A percentile compares a stretch with the other conserved stretches of the same genome.
phyloP scores from a whole-genome alignment of 371 early-diverging fungal species.

The Saksenaea vasiformis region DNA sequence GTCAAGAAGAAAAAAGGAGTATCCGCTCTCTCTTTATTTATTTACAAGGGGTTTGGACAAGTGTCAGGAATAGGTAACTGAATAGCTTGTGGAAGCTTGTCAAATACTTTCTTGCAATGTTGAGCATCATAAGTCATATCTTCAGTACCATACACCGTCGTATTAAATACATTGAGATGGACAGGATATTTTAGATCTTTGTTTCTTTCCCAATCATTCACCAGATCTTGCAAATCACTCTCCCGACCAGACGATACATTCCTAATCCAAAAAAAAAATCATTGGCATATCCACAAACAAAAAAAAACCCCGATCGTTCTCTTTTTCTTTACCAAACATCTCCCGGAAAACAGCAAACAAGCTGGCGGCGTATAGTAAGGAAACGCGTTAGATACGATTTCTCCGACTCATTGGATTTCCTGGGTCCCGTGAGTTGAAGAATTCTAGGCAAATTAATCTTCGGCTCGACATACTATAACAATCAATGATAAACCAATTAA shows the following conservation, averaged over 20 bases:
- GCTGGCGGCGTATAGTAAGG: slow-evolving; percentile 39
- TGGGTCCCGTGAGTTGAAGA: slow-evolving; percentile 40
- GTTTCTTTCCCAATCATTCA: slow-evolving; percentile 34
- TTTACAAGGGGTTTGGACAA: slow-evolving; percentile 23
- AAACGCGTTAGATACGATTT: slow-evolving; percentile 42
- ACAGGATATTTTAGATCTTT: slow-evolving; percentile 36
- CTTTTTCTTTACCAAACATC: slow-evolving; percentile 36
- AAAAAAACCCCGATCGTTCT: not conserved
- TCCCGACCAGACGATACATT: slow-evolving; percentile 46
- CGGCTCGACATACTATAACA: slow-evolving; percentile 42
- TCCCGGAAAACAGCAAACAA: slow-evolving; percentile 51
- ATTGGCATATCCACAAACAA: too few relatives aligned
- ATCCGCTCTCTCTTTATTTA: not conserved
- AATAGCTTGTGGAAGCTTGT: slow-evolving; percentile 15
- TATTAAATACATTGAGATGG: slow-evolving; percentile 30
- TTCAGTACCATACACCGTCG: slow-evolving; percentile 40
- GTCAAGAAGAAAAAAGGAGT: not conserved
- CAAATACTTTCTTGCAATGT: slow-evolving; percentile 22
- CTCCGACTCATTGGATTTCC: slow-evolving; percentile 28
- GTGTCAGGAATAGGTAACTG: slow-evolving; percentile 39
- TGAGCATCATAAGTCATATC: slow-evolving; percentile 25
- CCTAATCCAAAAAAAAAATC: slow-evolving; percentile 12
- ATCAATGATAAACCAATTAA: too few relatives aligned
- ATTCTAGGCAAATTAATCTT: slow-evolving; percentile 45
- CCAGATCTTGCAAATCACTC: slow-evolving; percentile 38